These are phyloP conservation scores for Neospora caninum DNA, from an alignment of 169 alveolate species.

Conservation along the genomic window DNA sequence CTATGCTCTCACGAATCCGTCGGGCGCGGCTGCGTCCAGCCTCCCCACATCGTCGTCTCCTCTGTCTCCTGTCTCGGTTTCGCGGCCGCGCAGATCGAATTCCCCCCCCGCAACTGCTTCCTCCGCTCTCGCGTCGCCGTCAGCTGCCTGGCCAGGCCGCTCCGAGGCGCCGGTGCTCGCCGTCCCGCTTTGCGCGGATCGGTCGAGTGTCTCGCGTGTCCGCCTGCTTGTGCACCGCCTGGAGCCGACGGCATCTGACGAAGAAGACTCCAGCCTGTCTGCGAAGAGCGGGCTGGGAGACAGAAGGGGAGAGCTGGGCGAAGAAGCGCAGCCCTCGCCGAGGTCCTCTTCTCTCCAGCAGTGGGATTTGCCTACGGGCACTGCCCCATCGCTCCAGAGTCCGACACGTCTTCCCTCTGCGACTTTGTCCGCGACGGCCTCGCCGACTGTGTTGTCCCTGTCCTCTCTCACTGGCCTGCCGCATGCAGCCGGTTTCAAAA, in stretches of 20 bases:
- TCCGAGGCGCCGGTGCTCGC: not conserved
- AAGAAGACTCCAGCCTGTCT: not conserved
- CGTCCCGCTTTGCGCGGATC: not conserved
- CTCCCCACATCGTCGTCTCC: not conserved
- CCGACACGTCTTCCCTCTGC: not conserved
- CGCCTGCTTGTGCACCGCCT: not conserved
- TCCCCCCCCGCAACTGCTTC: not conserved
- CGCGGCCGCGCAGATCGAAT: not conserved
- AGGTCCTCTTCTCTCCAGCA: not conserved
- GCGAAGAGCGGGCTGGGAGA: not conserved
- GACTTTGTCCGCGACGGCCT: not conserved
- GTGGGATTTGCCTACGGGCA: not conserved
- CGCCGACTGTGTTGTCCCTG: not conserved
- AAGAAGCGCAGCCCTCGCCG: not conserved
- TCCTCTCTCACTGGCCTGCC: not conserved
- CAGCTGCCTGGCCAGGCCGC: not conserved
- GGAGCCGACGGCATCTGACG: not conserved
- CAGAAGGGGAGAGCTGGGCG: not conserved
- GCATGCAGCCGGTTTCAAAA: not conserved
- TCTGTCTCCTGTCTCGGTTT: not conserved
- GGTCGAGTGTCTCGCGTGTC: not conserved
- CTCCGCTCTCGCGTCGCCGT: not conserved
- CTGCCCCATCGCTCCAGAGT: not conserved
- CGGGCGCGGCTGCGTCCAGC: not conserved
- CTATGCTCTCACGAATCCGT: not conserved